These are phyloP conservation scores for Trametes pubescens DNA, from an alignment of 1,284 basidiomycete genomes.

Conservation along the genomic window DNA sequence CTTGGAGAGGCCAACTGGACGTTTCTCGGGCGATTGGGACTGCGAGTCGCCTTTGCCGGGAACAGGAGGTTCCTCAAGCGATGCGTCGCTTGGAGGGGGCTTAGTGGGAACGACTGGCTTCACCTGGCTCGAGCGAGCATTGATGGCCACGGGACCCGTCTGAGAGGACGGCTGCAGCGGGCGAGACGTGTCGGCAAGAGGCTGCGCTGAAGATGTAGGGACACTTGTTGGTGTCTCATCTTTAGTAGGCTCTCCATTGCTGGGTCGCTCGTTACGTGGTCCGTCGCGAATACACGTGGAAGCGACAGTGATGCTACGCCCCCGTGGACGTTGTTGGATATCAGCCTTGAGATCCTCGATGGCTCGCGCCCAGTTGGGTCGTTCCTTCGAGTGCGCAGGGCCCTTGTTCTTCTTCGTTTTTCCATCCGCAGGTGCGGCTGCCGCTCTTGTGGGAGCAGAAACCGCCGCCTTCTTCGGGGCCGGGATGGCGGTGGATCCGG, in stretches of 20 bases:
- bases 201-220: neutral
- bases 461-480: neutral
- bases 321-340: conserved; percentile 8
- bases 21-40: neutral
- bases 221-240: neutral
- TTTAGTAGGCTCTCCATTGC: neutral
- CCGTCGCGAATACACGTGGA: neutral
- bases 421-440: neutral
- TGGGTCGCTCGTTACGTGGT: neutral
- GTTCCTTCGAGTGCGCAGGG: conserved; percentile 30
- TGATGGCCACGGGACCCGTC: neutral
- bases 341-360: conserved; percentile 21
- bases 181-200: neutral
- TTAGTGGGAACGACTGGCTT: neutral
- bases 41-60: neutral
- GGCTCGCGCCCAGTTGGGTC: conserved; percentile 39
- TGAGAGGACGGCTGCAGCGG: neutral
- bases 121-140: neutral
- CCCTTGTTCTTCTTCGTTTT: neutral
- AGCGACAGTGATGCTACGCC: neutral
- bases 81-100: neutral
- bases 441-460: neutral
- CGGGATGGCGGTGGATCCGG: neutral
- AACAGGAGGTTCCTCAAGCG: neutral
- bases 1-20: neutral